Conservation (phyloP, 495 filamentous ascomycete genomes). For the Neurospora hispaniola region DNA sequence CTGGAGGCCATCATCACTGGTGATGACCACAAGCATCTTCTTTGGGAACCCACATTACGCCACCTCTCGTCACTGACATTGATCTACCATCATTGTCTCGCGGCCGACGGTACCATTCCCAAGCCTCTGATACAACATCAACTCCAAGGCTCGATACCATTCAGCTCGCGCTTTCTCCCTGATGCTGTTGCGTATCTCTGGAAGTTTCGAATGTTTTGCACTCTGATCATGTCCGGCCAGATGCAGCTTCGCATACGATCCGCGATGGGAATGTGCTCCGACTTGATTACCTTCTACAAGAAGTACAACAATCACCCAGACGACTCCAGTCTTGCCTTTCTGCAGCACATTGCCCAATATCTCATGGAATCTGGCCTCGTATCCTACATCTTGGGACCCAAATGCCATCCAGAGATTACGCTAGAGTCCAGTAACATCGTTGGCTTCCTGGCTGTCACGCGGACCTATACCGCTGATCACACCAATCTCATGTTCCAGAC, state of each 20-base stretch:
- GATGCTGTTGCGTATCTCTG: conserved; percentile 51
- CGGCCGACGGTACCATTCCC: conserved; percentile 23
- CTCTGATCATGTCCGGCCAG: conserved; percentile 65
- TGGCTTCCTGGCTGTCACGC: conserved; percentile 77
- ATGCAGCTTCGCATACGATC: conserved; percentile 81
- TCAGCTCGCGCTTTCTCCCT: conserved; percentile 15
- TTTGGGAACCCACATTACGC: conserved; percentile 30
- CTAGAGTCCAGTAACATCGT: conserved; percentile 71
- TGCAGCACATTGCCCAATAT: conserved; percentile 55
- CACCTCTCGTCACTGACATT: conserved; percentile 26
- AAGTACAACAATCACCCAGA: conserved; percentile 30
- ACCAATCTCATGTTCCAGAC: conserved; percentile 81
- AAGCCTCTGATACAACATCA: conserved; percentile 23
- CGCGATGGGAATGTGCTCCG: conserved; percentile 55
- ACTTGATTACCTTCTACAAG: conserved; percentile 54
- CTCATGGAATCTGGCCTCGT: conserved; percentile 57
- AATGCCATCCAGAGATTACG: conserved; percentile 87
- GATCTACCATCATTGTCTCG: conserved; percentile 33
- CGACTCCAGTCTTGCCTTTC: conserved; percentile 36
- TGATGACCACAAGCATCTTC: conserved; percentile 36
- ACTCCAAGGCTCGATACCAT: conserved; percentile 14
- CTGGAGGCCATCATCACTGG: conserved; percentile 33
- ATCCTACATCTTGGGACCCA: conserved; percentile 80
- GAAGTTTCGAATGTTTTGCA: conserved; percentile 59
- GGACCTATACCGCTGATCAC: conserved; percentile 57